Conservation (phyloP, 768 basidiomycete genomes). For the Mycena rosella region DNA sequence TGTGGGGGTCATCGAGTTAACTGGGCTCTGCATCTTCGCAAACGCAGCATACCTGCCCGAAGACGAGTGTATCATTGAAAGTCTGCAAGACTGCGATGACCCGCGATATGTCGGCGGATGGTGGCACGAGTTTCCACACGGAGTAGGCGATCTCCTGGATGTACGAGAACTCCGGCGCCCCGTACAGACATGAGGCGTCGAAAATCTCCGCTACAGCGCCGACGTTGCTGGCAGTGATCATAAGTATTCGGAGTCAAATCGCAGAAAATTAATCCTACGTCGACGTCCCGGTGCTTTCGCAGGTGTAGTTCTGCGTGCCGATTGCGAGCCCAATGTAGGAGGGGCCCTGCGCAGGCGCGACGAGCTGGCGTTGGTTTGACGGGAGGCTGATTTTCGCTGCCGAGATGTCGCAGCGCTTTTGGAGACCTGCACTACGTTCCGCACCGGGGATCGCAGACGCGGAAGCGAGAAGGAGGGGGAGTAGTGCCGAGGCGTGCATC, state of each 20-base stretch:
- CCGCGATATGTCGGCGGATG: constrained; percentile 23
- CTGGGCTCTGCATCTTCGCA: constrained; percentile 10
- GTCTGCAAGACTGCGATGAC: constrained; percentile 1
- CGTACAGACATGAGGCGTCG: constrained; percentile 65
- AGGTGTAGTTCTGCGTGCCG: constrained; percentile 70
- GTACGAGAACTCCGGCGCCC: constrained; percentile 43
- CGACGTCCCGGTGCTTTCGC: constrained; percentile 57
- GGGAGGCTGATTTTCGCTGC: constrained; percentile 39
- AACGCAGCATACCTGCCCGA: constrained; percentile 22
- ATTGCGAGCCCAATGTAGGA: constrained; percentile 61
- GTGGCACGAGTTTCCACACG: constrained; percentile 41
- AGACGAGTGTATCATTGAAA: constrained; percentile 25
- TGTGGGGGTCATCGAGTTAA: constrained; percentile 41
- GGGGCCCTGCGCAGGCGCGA: constrained; percentile 49
- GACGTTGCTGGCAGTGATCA: constrained; percentile 48
- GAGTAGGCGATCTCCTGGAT: constrained; percentile 47
- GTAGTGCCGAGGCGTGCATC: constrained; percentile 9
- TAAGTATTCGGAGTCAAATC: neutral
- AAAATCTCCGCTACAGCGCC: constrained; percentile 67
- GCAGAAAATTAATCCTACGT: constrained; percentile 47
- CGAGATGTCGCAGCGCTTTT: constrained; percentile 42
- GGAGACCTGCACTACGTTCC: neutral
- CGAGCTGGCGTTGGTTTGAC: constrained; percentile 46
- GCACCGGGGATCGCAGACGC: neutral
- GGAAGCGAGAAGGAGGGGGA: constrained; percentile 4